These are phyloP conservation scores for Cercospora sp. DNA, from an alignment of 2,329 filamentous ascomycete species.

Conservation along the genomic window DNA sequence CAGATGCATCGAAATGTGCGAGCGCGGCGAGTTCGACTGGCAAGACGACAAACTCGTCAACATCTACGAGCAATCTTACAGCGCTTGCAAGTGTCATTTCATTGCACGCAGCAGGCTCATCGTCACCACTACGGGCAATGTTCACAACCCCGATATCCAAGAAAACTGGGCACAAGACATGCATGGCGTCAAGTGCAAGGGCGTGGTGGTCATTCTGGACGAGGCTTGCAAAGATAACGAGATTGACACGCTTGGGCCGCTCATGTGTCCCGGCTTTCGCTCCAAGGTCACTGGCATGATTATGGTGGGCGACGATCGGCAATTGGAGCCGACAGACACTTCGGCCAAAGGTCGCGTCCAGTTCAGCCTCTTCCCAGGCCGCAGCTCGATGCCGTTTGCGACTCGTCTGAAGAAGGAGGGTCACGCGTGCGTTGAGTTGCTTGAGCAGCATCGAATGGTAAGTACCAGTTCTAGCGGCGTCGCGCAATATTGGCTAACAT, in stretches of 20 bases:
- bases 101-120: constrained; percentile 19
- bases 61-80: constrained; percentile 20
- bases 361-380: constrained; percentile 25
- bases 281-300: constrained; percentile 26
- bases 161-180: constrained; percentile 24
- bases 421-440: constrained; percentile 24
- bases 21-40: constrained; percentile 24
- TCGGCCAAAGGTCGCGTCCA: constrained; percentile 18
- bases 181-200: constrained; percentile 17
- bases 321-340: constrained; percentile 27
- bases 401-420: constrained; percentile 24
- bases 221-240: constrained; percentile 30
- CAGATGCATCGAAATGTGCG: constrained; percentile 17
- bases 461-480: background rate
- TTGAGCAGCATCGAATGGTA: constrained; percentile 28
- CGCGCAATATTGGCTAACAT: background rate
- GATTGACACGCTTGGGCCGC: constrained; percentile 23
- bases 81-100: constrained; percentile 25
- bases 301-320: constrained; percentile 26
- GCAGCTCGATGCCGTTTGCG: constrained; percentile 22
- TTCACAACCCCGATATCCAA: constrained; percentile 20
- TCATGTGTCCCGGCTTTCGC: constrained; percentile 20
- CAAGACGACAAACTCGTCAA: constrained; percentile 9
- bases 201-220: constrained; percentile 25
- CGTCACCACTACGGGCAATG: constrained; percentile 29